These are phyloP conservation scores for Oryza glumipatula DNA, from an alignment of 176 grass and related monocot species.

Conservation along the genomic window DNA sequence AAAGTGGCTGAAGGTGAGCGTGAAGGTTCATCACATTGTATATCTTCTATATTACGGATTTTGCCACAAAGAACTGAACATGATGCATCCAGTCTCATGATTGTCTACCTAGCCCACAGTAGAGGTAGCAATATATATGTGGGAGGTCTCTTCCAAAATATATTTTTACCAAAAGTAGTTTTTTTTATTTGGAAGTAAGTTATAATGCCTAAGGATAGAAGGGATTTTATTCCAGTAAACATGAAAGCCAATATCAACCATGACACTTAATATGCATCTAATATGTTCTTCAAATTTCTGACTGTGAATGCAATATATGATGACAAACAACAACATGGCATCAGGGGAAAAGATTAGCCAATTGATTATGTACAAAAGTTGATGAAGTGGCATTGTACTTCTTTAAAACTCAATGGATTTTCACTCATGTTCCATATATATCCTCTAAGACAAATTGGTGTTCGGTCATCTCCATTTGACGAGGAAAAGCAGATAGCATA, in stretches of 20 bases:
- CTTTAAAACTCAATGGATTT: neutral
- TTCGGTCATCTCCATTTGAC: slow-evolving; percentile 7
- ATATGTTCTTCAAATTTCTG: slow-evolving; percentile 21
- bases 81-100: neutral
- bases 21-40: slow-evolving; percentile 15
- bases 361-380: slow-evolving; percentile 13
- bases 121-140: slow-evolving; percentile 9
- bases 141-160: neutral
- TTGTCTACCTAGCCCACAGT: neutral
- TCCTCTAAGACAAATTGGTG: neutral
- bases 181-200: neutral
- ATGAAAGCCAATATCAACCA: neutral
- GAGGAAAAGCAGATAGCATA: neutral
- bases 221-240: slow-evolving; percentile 7
- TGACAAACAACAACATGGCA: neutral
- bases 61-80: neutral
- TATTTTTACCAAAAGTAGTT: neutral
- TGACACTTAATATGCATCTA: neutral
- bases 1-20: neutral
- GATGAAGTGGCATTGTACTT: neutral
- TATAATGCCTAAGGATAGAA: neutral
- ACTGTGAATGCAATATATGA: neutral
- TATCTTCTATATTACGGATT: slow-evolving; percentile 5
- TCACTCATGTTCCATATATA: neutral
- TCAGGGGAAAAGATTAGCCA: slow-evolving; percentile 13